phyloP scores from a whole-genome alignment of 163 green algal species.

The Trebouxia gelatinosa region DNA sequence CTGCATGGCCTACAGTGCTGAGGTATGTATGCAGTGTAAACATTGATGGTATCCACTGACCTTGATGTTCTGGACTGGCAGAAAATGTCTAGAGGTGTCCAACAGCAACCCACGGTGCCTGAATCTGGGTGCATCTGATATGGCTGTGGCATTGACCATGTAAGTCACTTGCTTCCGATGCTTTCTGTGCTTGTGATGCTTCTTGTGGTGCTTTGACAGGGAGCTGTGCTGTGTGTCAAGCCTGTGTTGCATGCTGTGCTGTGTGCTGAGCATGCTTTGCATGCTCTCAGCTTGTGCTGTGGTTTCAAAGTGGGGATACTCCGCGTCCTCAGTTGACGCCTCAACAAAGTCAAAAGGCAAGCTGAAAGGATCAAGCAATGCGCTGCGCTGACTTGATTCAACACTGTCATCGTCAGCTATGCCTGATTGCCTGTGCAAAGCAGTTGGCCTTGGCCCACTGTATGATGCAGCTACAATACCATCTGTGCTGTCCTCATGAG shows the following conservation, averaged over 20 bases:
- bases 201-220: constrained; percentile 26
- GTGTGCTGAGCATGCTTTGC: background rate
- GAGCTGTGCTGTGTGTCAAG: no score
- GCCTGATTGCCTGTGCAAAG: no score
- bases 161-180: background rate
- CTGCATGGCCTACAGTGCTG: background rate
- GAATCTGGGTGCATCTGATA: constrained; percentile 57
- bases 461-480: no score
- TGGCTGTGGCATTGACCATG: constrained; percentile 33
- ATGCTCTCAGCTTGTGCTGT: background rate
- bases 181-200: constrained; percentile 30
- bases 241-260: constrained; percentile 30
- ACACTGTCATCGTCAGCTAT: no score
- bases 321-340: no score
- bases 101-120: constrained; percentile 69
- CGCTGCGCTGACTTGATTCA: no score
- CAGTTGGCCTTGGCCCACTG: no score
- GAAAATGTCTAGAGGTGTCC: constrained; percentile 70
- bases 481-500: no score
- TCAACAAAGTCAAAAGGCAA: no score
- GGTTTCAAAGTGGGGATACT: no score
- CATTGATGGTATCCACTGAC: no score
- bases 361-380: no score
- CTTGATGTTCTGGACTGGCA: constrained; percentile 63
- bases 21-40: background rate